A percentile compares a stretch with the other conserved stretches of the same genome.
Conservation (phyloP, 192 early-diverging fungal species). For the Kickxella alabastrina region DNA sequence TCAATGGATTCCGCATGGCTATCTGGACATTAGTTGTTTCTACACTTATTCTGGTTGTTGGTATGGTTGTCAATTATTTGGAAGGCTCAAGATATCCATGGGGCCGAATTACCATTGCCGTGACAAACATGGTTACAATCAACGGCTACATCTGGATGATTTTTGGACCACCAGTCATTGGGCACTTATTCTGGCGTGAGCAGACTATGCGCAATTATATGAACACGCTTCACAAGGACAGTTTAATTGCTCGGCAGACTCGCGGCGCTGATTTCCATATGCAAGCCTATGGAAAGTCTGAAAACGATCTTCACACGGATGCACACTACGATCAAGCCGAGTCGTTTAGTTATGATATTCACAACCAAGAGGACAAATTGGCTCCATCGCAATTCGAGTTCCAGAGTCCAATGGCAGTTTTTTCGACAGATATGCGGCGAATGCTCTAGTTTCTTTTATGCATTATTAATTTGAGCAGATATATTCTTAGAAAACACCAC, state of each 20-base stretch:
- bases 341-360: slow-evolving; percentile 4
- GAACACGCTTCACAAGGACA: slow-evolving; percentile 42
- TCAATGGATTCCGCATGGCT: slow-evolving; percentile 41
- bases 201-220: slow-evolving; percentile 44
- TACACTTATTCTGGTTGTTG: slow-evolving; percentile 14
- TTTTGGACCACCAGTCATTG: slow-evolving; percentile 31
- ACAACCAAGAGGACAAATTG: background rate
- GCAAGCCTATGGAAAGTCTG: slow-evolving; percentile 25
- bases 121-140: slow-evolving; percentile 29
- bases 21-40: slow-evolving; percentile 37
- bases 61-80: slow-evolving; percentile 36
- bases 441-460: slow-evolving; percentile 3
- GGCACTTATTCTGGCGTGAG: slow-evolving; percentile 40
- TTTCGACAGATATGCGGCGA: background rate
- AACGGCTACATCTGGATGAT: slow-evolving; percentile 40
- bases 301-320: slow-evolving; percentile 19
- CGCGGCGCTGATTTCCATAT: slow-evolving; percentile 23
- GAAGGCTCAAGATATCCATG: slow-evolving; percentile 34
- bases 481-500: no score
- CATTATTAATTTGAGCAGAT: no score
- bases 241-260: slow-evolving; percentile 41
- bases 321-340: slow-evolving; percentile 16
- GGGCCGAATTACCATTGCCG: slow-evolving; percentile 32
- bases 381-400: slow-evolving; percentile 1
- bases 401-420: background rate